Evolutionary conservation across 2,329 filamentous ascomycete species (phyloP).

Genomic region (Penicillium glabrum): DNA sequence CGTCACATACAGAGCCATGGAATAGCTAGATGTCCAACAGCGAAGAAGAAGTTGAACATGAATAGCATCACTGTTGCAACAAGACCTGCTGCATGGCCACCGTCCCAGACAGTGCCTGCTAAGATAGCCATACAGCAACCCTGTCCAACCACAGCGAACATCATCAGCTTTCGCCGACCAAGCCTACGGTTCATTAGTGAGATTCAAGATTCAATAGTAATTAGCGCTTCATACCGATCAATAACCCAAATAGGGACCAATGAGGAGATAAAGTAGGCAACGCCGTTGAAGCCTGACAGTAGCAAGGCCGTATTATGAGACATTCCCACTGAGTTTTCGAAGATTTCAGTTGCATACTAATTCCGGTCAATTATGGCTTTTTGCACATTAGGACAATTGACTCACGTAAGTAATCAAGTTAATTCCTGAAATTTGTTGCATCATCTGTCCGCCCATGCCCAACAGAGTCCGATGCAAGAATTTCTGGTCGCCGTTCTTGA

Average conservation of each 20-base stretch:
- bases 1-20: constrained; percentile 38
- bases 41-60: constrained; percentile 57
- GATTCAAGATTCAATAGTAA: not conserved
- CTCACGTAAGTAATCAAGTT: constrained; percentile 31
- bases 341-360: constrained; percentile 44
- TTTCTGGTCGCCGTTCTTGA: constrained; percentile 25
- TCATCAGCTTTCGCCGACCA: constrained; percentile 61
- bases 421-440: constrained; percentile 33
- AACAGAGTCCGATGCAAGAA: constrained; percentile 28
- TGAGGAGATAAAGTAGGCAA: constrained; percentile 41
- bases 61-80: constrained; percentile 53
- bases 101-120: constrained; percentile 45
- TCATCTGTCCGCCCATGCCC: constrained; percentile 32
- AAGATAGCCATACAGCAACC: constrained; percentile 50
- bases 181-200: constrained; percentile 16
- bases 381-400: not conserved
- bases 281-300: constrained; percentile 43
- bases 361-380: not conserved
- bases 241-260: constrained; percentile 41
- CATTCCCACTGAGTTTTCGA: constrained; percentile 47
- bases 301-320: constrained; percentile 36
- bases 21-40: constrained; percentile 48
- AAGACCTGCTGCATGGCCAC: constrained; percentile 39
- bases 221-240: constrained; percentile 23
- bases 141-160: constrained; percentile 56